Base-by-base conservation (phyloP, 106 monocot species). In the Ottelia alismoides region DNA sequence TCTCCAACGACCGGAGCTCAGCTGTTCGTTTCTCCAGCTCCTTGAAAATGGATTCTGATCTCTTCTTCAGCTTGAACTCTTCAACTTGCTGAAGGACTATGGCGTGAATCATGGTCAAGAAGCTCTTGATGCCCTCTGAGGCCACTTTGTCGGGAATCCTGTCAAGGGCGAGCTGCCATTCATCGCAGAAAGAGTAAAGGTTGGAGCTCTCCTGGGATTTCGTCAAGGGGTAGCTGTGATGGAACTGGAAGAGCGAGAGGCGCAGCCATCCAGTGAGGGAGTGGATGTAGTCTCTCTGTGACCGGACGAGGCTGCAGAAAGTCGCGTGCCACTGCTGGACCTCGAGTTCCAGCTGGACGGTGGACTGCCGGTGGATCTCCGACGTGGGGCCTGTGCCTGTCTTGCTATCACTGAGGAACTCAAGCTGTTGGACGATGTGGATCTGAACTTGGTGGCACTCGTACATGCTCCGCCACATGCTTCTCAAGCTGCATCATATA, bases 241-340 rank as follows among this genome's bases (percentile, higher is more conserved):
- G 51, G 74, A 52, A 70, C 24, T 76, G 75, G 70, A 84, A 91
- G 60, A 81, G 80, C n/a, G 61, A n/a, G n/a, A n/a, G n/a, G n/a
- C n/a, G n/a, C n/a, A n/a, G n/a, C n/a, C n/a, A n/a, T n/a, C n/a
- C n/a, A n/a, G n/a, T n/a, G n/a, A n/a, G n/a, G n/a, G n/a, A n/a
- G n/a, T n/a, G n/a, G n/a, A n/a, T n/a, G n/a, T 91, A 91, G 44
- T 91, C 84, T 17, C 84, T 71, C 48, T 91, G 90, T 31, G 84
- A 72, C 28, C 72, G 69, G 51, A 91, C 53, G 9, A 91, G 75
- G 45, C 32, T 72, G 64, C 80, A 84, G 64, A 91, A 91, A 28
- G 81, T 50, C 11, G 90, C 56, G 66, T 84, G 66, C 90, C 90
- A 91, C 48, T 58, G 66, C 24, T 81, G 84, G 0, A 81, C 65